A percentile compares a stretch with the other conserved stretches of the same genome.
These are phyloP conservation scores for Trichoderma sp. DNA, from an alignment of 2,329 filamentous ascomycete genomes.

Conservation along the genomic window DNA sequence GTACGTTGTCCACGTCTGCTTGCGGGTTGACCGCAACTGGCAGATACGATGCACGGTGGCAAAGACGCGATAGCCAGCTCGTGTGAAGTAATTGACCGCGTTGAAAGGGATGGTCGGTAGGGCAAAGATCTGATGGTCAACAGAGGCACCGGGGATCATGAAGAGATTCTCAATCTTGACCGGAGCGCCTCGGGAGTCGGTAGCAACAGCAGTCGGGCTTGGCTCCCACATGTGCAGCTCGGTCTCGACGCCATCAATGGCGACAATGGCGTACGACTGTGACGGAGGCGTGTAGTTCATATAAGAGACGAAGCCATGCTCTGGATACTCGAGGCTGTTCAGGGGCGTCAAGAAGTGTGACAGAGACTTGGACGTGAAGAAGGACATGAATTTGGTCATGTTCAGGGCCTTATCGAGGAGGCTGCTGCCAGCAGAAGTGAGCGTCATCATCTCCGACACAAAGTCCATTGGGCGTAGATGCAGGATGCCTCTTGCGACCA, in stretches of 20 bases:
- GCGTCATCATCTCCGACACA: constrained; percentile 55
- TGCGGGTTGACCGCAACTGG: constrained; percentile 51
- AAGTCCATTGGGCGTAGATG: constrained; percentile 57
- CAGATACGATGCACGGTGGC: constrained; percentile 62
- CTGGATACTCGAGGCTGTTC: constrained; percentile 58
- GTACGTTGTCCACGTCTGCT: constrained; percentile 58
- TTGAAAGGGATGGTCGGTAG: constrained; percentile 66
- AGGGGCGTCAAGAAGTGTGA: constrained; percentile 58
- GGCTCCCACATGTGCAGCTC: constrained; percentile 62
- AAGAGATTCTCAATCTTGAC: constrained; percentile 51
- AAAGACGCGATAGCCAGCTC: constrained; percentile 63
- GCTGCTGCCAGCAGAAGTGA: constrained; percentile 53
- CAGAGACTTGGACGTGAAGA: constrained; percentile 58
- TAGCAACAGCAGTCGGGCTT: constrained; percentile 41
- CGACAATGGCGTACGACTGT: constrained; percentile 49
- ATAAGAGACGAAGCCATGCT: constrained; percentile 47
- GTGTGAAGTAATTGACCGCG: constrained; percentile 63
- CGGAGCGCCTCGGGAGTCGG: constrained; percentile 29
- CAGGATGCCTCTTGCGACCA: constrained; percentile 60
- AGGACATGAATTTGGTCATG: constrained; percentile 55
- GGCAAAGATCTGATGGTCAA: constrained; percentile 65
- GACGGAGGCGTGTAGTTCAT: constrained; percentile 54
- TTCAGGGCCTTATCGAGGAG: constrained; percentile 49
- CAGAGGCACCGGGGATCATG: constrained; percentile 63
- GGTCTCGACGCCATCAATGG: constrained; percentile 56